Base-by-base conservation (phyloP, 768 basidiomycete species). In the Dacryopinax spathularia region DNA sequence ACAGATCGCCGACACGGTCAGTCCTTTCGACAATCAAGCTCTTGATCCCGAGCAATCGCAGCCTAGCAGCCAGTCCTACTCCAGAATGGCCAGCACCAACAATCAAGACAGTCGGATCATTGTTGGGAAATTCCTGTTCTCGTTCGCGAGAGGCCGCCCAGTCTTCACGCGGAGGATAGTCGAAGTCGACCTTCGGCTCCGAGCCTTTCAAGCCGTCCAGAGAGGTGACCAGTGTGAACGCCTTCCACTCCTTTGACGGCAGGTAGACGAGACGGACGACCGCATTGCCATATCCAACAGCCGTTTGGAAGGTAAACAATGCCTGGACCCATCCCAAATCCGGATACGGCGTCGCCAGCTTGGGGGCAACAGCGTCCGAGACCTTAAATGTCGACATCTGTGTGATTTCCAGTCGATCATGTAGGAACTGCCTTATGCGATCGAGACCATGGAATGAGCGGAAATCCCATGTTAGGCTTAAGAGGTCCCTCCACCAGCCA, bases 31-130 rank as follows among this genome's bases (percentile, higher is more conserved):
- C 68, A 1, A 80, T 68, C 1, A 81, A 69, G 2, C 75, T 62
- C 0, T 69, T 70, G 13, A 80, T 75, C 9, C 74, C 68, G 73
- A 79, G 75, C 35, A 77, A 72, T 62, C 75, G 73, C 64, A 80
- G 74, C 1, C 78, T 74, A 6, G 79, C 78, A 0, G 75, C 79
- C 9, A 78, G 64, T 13, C 73, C 73, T n/a, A 81, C 68, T 7
- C 79, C 79, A 18, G 70, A 74, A 62, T 80, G 79, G 0, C 77
- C 79, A 0, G 64, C 77, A 22, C 79, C 79, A n/a, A 80, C 78
- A 44, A 79, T 75, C 15, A 79, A 43, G 2, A 78, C 78, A 37
- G 76, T 67, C 0, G 77, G 79, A 61, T 76, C 64, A 5, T 66
- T 64, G 64, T 79, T 72, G 1, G 73, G 33, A 31, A 41, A 20